A percentile compares a stretch with the other conserved stretches of the same genome.
Evolutionary conservation across 768 basidiomycete species (phyloP).

Genomic region (Podaxis carcinomalis): DNA sequence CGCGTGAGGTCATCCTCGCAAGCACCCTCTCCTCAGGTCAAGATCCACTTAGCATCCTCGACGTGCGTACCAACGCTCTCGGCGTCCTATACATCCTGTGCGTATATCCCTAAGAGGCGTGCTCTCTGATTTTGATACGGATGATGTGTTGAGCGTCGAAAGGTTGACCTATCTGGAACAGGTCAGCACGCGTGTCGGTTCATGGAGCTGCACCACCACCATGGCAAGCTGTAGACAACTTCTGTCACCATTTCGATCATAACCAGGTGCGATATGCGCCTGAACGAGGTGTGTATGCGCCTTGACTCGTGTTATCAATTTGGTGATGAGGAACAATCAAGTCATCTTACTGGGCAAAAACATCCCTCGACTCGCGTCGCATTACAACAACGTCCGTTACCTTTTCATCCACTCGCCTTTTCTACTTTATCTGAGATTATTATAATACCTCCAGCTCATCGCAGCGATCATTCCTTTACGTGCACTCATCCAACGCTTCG

Average conservation of each 20-base stretch:
- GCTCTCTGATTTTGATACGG: neutral
- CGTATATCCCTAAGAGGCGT: constrained; percentile 23
- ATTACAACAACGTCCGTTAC: constrained; percentile 45
- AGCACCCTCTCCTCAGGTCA: constrained; percentile 52
- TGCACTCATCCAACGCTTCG: constrained; percentile 58
- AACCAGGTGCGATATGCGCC: constrained; percentile 64
- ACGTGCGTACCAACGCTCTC: constrained; percentile 53
- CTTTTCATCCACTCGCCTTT: neutral
- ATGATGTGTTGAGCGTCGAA: neutral
- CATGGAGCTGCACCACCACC: constrained; percentile 36
- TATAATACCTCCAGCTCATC: constrained; percentile 21
- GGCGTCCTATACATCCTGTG: constrained; percentile 73
- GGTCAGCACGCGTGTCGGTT: constrained; percentile 54
- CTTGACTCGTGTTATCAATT: neutral
- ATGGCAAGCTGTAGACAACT: constrained; percentile 41
- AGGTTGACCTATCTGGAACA: constrained; percentile 19
- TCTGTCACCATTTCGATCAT: constrained; percentile 60
- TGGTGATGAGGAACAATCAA: constrained; percentile 20
- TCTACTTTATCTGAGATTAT: no score
- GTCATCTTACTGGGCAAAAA: constrained; percentile 66
- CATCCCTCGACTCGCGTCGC: constrained; percentile 47
- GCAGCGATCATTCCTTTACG: constrained; percentile 55
- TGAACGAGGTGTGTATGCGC: constrained; percentile 49
- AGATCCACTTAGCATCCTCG: constrained; percentile 63
- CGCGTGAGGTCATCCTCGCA: constrained; percentile 52